Evolutionary conservation across 1,284 basidiomycete species (phyloP).

Genomic region (Pterulicium gracile): DNA sequence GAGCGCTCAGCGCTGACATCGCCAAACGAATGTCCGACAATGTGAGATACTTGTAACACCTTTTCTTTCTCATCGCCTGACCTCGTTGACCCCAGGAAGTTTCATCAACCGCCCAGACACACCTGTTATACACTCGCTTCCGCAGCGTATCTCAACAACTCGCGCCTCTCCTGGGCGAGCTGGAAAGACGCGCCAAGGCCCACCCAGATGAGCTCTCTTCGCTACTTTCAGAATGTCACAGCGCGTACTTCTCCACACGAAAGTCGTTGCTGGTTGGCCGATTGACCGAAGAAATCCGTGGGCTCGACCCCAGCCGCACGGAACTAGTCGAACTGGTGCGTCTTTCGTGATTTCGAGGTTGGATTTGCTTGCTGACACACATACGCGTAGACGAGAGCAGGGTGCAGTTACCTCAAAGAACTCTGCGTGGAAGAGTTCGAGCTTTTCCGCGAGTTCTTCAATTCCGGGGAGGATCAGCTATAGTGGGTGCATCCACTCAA

Average conservation of each 20-base stretch:
- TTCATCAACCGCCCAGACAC: conserved; percentile 72
- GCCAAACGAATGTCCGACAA: conserved; percentile 64
- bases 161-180: conserved; percentile 69
- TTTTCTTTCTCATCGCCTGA: background rate
- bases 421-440: conserved; percentile 83
- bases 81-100: conserved; percentile 44
- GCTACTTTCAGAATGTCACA: conserved; percentile 75
- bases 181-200: conserved; percentile 64
- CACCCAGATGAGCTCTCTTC: conserved; percentile 73
- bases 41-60: conserved; percentile 24
- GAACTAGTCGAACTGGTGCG: conserved; percentile 81
- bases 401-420: conserved; percentile 85
- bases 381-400: conserved; percentile 60
- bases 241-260: conserved; percentile 68
- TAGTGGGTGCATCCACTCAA: conserved; percentile 56
- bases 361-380: background rate
- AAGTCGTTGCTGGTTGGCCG: conserved; percentile 59
- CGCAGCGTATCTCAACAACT: conserved; percentile 59
- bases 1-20: conserved; percentile 66
- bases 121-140: conserved; percentile 86
- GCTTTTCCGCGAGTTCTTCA: conserved; percentile 78
- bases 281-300: conserved; percentile 71
- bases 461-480: conserved; percentile 70
- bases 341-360: conserved; percentile 7
- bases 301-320: conserved; percentile 65